Evolutionary conservation across 495 filamentous ascomycete genomes (phyloP).

Genomic region (Pyronema domesticum): DNA sequence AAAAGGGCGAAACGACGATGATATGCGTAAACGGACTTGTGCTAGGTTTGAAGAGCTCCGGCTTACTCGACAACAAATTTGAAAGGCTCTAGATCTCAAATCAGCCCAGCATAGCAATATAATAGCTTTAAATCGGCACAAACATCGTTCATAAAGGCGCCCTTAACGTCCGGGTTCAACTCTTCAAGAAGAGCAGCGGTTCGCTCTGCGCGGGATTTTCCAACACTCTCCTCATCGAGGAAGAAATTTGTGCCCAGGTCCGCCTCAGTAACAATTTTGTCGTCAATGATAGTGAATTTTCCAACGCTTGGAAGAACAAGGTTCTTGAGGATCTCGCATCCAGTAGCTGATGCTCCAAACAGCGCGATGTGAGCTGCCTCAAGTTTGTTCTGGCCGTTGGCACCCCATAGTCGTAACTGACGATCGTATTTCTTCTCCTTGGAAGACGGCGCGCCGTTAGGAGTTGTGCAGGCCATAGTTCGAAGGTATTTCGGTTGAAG

Average conservation of each 20-base stretch:
- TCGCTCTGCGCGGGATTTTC: constrained; percentile 62
- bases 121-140: constrained; percentile 10
- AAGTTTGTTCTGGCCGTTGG: constrained; percentile 72
- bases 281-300: constrained; percentile 83
- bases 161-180: constrained; percentile 88
- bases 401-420: constrained; percentile 88
- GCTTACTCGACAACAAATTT: constrained; percentile 26
- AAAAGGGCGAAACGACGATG: constrained; percentile 15
- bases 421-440: constrained; percentile 93
- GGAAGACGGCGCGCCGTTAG: constrained; percentile 40
- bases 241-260: constrained; percentile 97
- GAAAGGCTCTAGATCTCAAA: constrained; percentile 10
- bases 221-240: constrained; percentile 58
- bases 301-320: constrained; percentile 89
- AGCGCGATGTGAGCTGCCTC: constrained; percentile 80
- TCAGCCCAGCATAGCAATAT: background rate
- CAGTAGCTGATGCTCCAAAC: constrained; percentile 67
- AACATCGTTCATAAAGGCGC: constrained; percentile 38
- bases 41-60: constrained; percentile 36
- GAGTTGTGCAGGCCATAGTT: constrained; percentile 11
- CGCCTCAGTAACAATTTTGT: constrained; percentile 51
- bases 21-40: constrained; percentile 32
- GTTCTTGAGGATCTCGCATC: constrained; percentile 91
- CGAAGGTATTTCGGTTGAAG: no score
- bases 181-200: constrained; percentile 61